Evolutionary conservation across 192 early-diverging fungal genomes (phyloP), one percentile per base, ranked within the genome.

Genomic region (Chytriomyces confervae): DNA sequence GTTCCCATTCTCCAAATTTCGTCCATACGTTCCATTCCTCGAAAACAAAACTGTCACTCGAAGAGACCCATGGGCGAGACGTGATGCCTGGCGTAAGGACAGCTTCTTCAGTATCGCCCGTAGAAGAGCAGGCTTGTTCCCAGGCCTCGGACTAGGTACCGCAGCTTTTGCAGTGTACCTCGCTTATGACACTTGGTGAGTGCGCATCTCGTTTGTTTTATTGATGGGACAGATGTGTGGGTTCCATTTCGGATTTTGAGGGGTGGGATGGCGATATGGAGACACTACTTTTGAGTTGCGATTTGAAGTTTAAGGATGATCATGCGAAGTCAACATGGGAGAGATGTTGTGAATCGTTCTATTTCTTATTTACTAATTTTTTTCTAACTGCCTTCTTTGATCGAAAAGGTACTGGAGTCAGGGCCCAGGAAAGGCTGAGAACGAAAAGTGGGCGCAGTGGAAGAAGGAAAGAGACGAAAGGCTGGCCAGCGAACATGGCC

Each of bases 31-130:
- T 53, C 70, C 77, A 29, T 79, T 79, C 68, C 66, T 79, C 62
- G 69, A 79, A 44, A 72, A 71, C 69, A 62, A 13, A 49, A 6
- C 45, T 18, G 18, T 62, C 5, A 11, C 61, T n/a, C 16, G 23
- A 16, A 45, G n/a, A 10, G 86, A 87, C 72, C 86, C 86, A 11
- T 87, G 86, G 86, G 80, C 76, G 20, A 73, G 72, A 50, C 79
- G 86, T 60, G 86, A 87, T 5, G 76, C 74, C 60, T 87, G 86
- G 86, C 86, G 86, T 61, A 79, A 83, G 62, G 48, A 84, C 69
- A 24, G 50, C 46, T 87, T 84, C 80, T 87, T 79, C 66, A 79
- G 78, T 4, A 20, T 20, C 53, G 50, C 45, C 7, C 24, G 20
- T 6, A 80, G 74, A 45, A 67, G 86, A 47, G 43, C 82, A 18